Conservation (phyloP, 2,329 filamentous ascomycete genomes). For the Sclerotinia spermophila region DNA sequence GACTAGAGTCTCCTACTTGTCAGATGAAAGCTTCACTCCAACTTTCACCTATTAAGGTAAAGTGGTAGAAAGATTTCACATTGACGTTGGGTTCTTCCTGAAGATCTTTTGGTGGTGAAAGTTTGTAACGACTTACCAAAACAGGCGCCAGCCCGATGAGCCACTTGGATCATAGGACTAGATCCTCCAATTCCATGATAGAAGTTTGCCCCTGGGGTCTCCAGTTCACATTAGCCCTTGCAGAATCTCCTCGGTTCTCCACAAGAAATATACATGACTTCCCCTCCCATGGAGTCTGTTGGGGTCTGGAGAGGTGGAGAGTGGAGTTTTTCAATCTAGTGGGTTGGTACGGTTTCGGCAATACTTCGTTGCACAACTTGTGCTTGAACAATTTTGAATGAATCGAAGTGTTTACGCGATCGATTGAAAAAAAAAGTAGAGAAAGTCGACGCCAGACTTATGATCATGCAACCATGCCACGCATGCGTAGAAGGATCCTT, state of each 20-base stretch:
- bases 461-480: not conserved
- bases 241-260: conserved; percentile 7
- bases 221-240: not conserved
- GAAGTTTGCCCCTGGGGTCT: conserved; percentile 3
- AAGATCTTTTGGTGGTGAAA: not conserved
- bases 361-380: not conserved
- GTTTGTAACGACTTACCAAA: conserved; percentile 3
- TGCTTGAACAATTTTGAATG: not conserved
- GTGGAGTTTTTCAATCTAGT: not conserved
- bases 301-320: conserved; percentile 13
- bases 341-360: conserved; percentile 6
- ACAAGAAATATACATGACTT: not conserved
- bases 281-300: conserved; percentile 7
- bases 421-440: not conserved
- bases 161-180: not conserved
- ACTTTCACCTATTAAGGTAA: conserved; percentile 12
- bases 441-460: not conserved
- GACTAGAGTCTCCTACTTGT: not conserved
- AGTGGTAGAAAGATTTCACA: conserved; percentile 1
- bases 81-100: not conserved
- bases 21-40: not conserved
- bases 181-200: not conserved
- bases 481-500: not conserved
- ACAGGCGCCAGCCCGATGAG: not conserved
- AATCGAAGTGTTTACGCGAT: not conserved